A percentile compares a stretch with the other conserved stretches of the same genome.
These are phyloP conservation scores for Lanmaoa pseudosensibilis DNA, from an alignment of 768 basidiomycete genomes.

Conservation along the genomic window DNA sequence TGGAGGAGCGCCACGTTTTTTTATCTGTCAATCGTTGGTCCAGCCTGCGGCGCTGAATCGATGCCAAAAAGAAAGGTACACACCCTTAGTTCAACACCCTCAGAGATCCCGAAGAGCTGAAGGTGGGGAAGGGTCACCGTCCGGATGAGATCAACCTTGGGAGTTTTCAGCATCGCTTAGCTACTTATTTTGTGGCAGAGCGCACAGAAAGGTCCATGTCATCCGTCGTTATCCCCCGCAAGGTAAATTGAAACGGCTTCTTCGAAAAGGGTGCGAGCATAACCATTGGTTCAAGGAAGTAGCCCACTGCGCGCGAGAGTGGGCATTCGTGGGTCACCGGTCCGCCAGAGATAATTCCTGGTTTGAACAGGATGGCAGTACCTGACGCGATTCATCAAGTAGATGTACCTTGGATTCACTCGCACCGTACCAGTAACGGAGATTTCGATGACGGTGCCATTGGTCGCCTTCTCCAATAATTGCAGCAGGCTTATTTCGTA, in stretches of 20 bases:
- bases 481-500: constrained; percentile 90
- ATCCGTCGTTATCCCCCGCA: constrained; percentile 91
- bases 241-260: constrained; percentile 73
- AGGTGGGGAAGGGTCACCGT: constrained; percentile 91
- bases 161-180: constrained; percentile 1
- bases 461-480: constrained; percentile 85
- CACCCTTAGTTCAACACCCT: constrained; percentile 87
- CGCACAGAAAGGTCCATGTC: constrained; percentile 87
- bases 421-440: constrained; percentile 78
- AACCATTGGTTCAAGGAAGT: constrained; percentile 88
- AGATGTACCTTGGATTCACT: neutral
- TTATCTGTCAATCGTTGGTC: constrained; percentile 58
- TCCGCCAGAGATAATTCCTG: constrained; percentile 89
- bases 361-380: constrained; percentile 89
- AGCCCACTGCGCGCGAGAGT: constrained; percentile 84
- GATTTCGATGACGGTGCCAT: constrained; percentile 94
- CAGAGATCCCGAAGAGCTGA: constrained; percentile 85
- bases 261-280: constrained; percentile 94
- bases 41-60: neutral
- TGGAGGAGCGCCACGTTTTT: constrained; percentile 90
- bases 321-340: constrained; percentile 83
- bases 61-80: constrained; percentile 16
- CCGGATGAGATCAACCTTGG: constrained; percentile 81
- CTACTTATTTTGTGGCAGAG: constrained; percentile 14
- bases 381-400: constrained; percentile 45